phyloP scores from a whole-genome alignment of 2,329 filamentous ascomycete species.

The Trichoderma simmonsii region DNA sequence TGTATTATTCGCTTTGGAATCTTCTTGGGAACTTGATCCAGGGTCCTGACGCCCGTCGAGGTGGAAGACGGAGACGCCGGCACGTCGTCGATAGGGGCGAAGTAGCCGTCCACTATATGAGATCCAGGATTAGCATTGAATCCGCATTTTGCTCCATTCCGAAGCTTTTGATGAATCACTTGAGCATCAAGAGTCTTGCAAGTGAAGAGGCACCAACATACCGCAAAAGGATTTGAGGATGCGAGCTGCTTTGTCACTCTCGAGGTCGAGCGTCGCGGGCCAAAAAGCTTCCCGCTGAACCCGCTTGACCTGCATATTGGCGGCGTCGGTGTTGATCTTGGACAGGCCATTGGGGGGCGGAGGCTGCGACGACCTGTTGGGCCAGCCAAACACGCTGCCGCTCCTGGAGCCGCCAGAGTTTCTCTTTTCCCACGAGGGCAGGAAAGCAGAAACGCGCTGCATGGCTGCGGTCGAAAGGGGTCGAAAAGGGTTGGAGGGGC shows the following conservation, averaged over 20 bases:
- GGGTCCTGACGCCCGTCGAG: constrained; percentile 44
- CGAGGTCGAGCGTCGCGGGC: constrained; percentile 80
- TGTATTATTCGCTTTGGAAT: constrained; percentile 83
- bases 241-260: constrained; percentile 86
- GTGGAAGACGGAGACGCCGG: constrained; percentile 29
- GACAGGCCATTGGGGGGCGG: constrained; percentile 23
- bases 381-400: constrained; percentile 42
- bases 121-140: background rate
- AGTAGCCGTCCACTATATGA: constrained; percentile 52
- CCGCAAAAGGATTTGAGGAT: constrained; percentile 90
- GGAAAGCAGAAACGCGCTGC: constrained; percentile 44
- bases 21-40: constrained; percentile 64
- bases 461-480: constrained; percentile 29
- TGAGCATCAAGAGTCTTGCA: background rate
- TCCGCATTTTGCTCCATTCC: background rate
- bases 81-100: constrained; percentile 39
- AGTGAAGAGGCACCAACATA: constrained; percentile 34
- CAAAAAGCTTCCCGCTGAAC: constrained; percentile 67
- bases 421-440: constrained; percentile 46
- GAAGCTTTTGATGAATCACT: background rate
- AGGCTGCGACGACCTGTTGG: constrained; percentile 37
- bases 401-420: constrained; percentile 32
- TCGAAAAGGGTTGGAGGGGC: constrained; percentile 23
- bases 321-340: constrained; percentile 35
- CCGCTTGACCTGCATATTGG: constrained; percentile 30